These are phyloP conservation scores for Trichosporon faecale DNA, from an alignment of 1,284 basidiomycete species.

Conservation along the genomic window DNA sequence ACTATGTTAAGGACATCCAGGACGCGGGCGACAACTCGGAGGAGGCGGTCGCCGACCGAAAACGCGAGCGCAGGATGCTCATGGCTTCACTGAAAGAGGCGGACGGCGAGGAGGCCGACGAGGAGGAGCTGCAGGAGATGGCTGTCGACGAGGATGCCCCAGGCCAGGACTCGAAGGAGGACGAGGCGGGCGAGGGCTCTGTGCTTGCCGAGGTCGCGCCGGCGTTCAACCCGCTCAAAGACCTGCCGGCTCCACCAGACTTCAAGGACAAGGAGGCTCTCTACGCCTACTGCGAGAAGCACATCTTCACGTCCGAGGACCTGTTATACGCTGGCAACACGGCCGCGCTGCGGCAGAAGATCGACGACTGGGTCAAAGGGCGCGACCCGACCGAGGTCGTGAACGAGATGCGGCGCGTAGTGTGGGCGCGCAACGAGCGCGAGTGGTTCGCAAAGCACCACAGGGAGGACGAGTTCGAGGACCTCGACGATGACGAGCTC, in stretches of 20 bases:
- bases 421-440: constrained; percentile 35
- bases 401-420: constrained; percentile 59
- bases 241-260: constrained; percentile 19
- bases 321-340: constrained; percentile 29
- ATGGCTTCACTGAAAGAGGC: constrained; percentile 18
- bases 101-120: constrained; percentile 23
- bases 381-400: constrained; percentile 39
- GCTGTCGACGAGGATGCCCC: constrained; percentile 20
- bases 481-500: constrained; percentile 89
- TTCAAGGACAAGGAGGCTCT: constrained; percentile 40
- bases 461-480: constrained; percentile 55
- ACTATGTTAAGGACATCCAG: constrained; percentile 25
- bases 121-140: constrained; percentile 25
- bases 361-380: constrained; percentile 37
- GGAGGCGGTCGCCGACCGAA: constrained; percentile 15
- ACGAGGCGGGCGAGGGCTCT: constrained; percentile 26
- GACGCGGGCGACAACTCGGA: constrained; percentile 21
- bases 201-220: constrained; percentile 12
- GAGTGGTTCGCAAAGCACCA: constrained; percentile 42
- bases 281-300: constrained; percentile 32
- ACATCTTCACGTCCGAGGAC: constrained; percentile 37
- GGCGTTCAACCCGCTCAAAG: constrained; percentile 5
- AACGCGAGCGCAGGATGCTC: constrained; percentile 19
- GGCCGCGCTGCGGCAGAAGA: constrained; percentile 20
- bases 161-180: constrained; percentile 22